Conservation (phyloP, 345 rosid species). For the Geranium brycei region DNA sequence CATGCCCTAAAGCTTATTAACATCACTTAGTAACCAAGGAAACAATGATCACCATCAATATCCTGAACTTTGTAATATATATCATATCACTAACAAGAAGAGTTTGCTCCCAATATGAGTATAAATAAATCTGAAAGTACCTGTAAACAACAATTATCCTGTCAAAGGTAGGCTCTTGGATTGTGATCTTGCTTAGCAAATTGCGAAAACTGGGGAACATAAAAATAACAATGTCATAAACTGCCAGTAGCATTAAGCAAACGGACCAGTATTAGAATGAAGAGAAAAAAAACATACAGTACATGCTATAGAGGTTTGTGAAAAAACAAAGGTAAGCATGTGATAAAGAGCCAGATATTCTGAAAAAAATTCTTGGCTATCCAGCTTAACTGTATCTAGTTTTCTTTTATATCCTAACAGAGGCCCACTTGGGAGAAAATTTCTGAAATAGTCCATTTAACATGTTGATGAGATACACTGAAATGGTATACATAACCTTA, state of each 20-base stretch:
- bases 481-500: neutral
- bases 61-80: neutral
- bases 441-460: neutral
- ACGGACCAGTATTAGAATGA: neutral
- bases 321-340: neutral
- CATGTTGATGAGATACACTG: neutral
- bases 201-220: conserved; percentile 37
- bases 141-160: conserved; percentile 92
- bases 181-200: conserved; percentile 57
- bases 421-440: neutral
- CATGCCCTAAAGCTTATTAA: neutral
- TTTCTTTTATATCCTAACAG: neutral
- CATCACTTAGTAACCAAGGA: neutral
- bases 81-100: neutral
- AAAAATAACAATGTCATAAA: conserved; percentile 9
- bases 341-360: neutral
- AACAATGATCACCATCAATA: neutral
- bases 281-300: too few relatives aligned
- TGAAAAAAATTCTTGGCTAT: too few relatives aligned
- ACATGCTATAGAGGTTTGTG: neutral
- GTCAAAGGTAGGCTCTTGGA: conserved; percentile 89
- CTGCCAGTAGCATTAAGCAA: conserved; percentile 4
- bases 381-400: too few relatives aligned
- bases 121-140: conserved; percentile 21
- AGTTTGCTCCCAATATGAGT: neutral